These are phyloP conservation scores for Penicillium sp. DNA, from an alignment of 2,329 filamentous ascomycete species.

Conservation along the genomic window DNA sequence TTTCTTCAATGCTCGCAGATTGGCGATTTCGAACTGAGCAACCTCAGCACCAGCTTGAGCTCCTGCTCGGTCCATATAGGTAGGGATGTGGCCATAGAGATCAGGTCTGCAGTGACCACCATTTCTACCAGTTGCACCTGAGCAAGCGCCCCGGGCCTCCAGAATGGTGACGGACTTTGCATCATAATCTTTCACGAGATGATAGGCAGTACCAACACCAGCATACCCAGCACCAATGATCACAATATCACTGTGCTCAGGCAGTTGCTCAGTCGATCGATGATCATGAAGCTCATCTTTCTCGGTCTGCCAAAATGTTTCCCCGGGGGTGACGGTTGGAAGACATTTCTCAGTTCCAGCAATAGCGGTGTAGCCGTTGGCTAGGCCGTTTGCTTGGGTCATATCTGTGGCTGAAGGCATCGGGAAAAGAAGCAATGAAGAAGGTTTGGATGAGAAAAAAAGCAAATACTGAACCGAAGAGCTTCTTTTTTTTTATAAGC, in stretches of 20 bases:
- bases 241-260: constrained; percentile 44
- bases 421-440: not conserved
- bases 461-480: not conserved
- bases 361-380: not conserved
- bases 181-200: constrained; percentile 35
- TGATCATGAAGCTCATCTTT: constrained; percentile 42
- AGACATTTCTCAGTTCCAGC: constrained; percentile 6
- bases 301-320: constrained; percentile 45
- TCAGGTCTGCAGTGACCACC: constrained; percentile 49
- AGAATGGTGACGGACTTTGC: constrained; percentile 37
- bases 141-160: constrained; percentile 44
- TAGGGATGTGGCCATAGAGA: constrained; percentile 42
- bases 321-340: constrained; percentile 9
- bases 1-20: constrained; percentile 45
- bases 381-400: not conserved
- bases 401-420: not conserved
- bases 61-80: constrained; percentile 38
- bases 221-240: constrained; percentile 52
- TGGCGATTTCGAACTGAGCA: constrained; percentile 43
- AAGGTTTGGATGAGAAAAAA: not conserved
- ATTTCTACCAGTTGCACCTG: constrained; percentile 48
- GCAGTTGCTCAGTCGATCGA: constrained; percentile 42
- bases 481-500: not conserved
- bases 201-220: constrained; percentile 46
- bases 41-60: constrained; percentile 40